phyloP scores from a whole-genome alignment of 345 rosid species.

The Aurinia saxatilis region DNA sequence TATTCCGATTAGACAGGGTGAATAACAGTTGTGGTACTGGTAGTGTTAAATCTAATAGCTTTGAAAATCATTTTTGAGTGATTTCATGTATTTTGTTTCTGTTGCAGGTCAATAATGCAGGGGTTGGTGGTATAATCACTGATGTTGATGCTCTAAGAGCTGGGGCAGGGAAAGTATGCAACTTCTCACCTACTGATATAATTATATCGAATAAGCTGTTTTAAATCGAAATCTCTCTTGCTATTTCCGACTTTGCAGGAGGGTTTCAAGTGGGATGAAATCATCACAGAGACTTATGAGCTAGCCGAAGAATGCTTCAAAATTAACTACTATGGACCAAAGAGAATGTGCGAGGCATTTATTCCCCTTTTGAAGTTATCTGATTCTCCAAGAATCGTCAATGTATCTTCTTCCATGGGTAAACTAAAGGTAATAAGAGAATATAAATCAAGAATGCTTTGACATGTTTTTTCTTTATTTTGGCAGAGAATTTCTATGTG shows the following conservation, averaged over 20 bases:
- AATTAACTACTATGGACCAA: conserved; percentile 41
- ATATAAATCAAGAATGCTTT: background rate
- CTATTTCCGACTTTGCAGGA: background rate
- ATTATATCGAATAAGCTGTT: background rate
- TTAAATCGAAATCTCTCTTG: background rate
- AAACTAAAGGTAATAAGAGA: conserved; percentile 26
- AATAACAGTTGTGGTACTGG: no score
- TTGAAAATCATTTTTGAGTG: no score
- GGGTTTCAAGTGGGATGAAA: conserved; percentile 16
- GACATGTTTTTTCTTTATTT: no score
- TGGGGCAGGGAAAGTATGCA: conserved; percentile 2
- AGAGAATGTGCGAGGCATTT: conserved; percentile 33
- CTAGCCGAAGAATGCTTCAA: conserved; percentile 26
- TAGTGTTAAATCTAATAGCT: no score
- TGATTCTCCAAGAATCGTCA: conserved; percentile 36
- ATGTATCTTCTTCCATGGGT: conserved; percentile 31
- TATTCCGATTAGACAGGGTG: no score
- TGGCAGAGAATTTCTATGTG: background rate
- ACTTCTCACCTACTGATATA: no score
- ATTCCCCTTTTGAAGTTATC: conserved; percentile 35
- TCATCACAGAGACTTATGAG: conserved; percentile 16
- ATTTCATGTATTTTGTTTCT: no score
- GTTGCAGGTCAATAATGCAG: conserved; percentile 39
- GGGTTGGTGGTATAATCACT: conserved; percentile 12
- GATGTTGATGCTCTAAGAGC: conserved; percentile 14